Percentiles rank a stretch among this genome's conserved stretches.
Evolutionary conservation across 2,329 filamentous ascomycete species (phyloP).

Genomic region (Fusarium neocosmosporiellum): DNA sequence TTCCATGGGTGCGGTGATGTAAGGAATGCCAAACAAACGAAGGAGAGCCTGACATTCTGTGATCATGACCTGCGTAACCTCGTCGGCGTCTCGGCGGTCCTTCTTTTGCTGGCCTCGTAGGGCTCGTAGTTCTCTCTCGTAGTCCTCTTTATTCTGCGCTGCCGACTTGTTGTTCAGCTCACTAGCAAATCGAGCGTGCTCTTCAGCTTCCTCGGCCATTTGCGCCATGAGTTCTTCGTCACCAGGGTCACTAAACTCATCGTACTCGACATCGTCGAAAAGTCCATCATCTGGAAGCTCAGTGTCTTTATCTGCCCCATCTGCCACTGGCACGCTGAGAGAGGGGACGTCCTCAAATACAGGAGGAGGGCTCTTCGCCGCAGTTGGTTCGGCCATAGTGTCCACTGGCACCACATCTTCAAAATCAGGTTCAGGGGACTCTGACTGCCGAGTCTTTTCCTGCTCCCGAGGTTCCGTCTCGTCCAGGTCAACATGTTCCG

Average conservation of each 20-base stretch:
- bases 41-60: constrained; percentile 93
- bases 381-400: constrained; percentile 4
- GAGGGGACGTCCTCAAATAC: constrained; percentile 28
- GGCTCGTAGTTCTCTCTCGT: constrained; percentile 87
- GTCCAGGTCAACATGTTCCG: constrained; percentile 7
- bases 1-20: constrained; percentile 98
- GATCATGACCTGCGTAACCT: constrained; percentile 96
- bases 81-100: constrained; percentile 93
- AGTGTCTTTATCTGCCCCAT: neutral
- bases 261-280: constrained; percentile 72
- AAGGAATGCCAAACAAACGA: constrained; percentile 90
- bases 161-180: constrained; percentile 82
- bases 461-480: neutral
- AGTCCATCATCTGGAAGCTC: constrained; percentile 53
- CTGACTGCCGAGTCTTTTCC: constrained; percentile 45
- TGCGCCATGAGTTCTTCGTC: constrained; percentile 90
- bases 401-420: constrained; percentile 50
- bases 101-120: constrained; percentile 96
- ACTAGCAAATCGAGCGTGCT: constrained; percentile 92
- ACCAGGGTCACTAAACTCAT: constrained; percentile 85
- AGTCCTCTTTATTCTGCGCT: constrained; percentile 78
- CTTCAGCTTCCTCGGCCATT: constrained; percentile 89
- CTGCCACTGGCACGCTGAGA: neutral
- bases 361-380: constrained; percentile 21
- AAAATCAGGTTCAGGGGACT: constrained; percentile 51